Evolutionary conservation across 495 filamentous ascomycete species (phyloP).

Genomic region (Margaritispora aquatica): DNA sequence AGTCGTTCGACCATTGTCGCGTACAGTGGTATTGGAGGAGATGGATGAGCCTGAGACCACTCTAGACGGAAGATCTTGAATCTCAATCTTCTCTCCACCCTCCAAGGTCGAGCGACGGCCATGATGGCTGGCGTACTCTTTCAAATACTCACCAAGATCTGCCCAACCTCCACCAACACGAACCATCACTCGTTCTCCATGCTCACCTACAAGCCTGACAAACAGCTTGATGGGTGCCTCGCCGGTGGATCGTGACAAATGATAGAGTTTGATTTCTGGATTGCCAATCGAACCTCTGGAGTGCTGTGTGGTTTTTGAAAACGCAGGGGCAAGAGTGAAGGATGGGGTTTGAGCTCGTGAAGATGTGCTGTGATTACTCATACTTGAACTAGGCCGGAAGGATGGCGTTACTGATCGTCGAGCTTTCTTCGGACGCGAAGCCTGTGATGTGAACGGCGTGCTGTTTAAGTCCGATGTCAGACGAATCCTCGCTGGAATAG

Average conservation of each 20-base stretch:
- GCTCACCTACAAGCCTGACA: conserved; percentile 83
- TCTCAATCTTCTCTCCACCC: conserved; percentile 46
- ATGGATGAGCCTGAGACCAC: conserved; percentile 13
- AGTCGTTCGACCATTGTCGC: conserved; percentile 28
- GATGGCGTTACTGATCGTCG: conserved; percentile 32
- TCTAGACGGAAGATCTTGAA: conserved; percentile 45
- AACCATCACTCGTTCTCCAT: conserved; percentile 93
- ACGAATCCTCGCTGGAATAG: conserved; percentile 73
- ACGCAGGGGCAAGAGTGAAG: conserved; percentile 61
- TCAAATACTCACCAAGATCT: conserved; percentile 89
- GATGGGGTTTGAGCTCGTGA: conserved; percentile 59
- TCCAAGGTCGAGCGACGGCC: conserved; percentile 46
- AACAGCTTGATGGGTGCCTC: conserved; percentile 87
- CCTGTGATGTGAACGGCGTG: conserved; percentile 9
- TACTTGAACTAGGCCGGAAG: conserved; percentile 32
- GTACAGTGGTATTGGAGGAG: conserved; percentile 9
- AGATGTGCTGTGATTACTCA: conserved; percentile 16
- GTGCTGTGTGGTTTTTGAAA: conserved; percentile 31
- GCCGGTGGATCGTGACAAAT: conserved; percentile 77
- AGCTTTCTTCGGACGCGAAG: conserved; percentile 17
- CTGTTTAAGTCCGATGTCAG: conserved; percentile 50
- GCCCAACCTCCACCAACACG: conserved; percentile 96
- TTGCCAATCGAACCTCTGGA: conserved; percentile 39
- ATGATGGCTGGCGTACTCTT: conserved; percentile 87
- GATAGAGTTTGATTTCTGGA: conserved; percentile 81